These are phyloP conservation scores for Meira nashicola DNA, from an alignment of 1,284 basidiomycete species.

Conservation along the genomic window DNA sequence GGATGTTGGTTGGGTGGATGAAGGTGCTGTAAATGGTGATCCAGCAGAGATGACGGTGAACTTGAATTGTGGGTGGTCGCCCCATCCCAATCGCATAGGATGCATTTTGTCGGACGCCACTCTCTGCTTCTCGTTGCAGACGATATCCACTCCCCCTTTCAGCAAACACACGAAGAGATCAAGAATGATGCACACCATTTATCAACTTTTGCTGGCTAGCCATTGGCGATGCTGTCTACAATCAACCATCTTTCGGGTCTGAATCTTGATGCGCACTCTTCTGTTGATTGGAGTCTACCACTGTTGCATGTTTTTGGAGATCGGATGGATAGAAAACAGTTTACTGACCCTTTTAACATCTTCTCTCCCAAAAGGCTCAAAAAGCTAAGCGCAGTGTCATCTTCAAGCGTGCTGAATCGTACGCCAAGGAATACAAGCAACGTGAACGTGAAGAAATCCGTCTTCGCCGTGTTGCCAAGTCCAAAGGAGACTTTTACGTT, in stretches of 20 bases:
- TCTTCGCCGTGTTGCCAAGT: constrained; percentile 85
- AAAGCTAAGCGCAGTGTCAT: constrained; percentile 91
- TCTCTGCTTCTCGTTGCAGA: no score
- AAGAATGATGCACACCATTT: constrained; percentile 10
- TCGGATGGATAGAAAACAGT: neutral
- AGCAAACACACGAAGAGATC: no score
- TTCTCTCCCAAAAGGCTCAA: constrained; percentile 61
- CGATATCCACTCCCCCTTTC: no score
- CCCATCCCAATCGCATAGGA: no score
- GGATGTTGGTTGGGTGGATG: neutral
- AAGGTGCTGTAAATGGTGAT: neutral
- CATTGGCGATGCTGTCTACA: constrained; percentile 47
- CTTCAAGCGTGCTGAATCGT: constrained; percentile 98
- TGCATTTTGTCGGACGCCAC: no score
- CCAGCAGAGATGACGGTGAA: neutral
- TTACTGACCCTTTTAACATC: constrained; percentile 1
- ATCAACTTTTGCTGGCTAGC: constrained; percentile 44
- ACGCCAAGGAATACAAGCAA: constrained; percentile 91
- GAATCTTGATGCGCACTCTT: constrained; percentile 18
- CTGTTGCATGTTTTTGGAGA: neutral
- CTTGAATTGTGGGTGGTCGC: no score
- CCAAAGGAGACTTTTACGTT: constrained; percentile 94
- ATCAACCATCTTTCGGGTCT: constrained; percentile 54
- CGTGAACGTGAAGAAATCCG: constrained; percentile 96
- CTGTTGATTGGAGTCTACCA: neutral